phyloP scores from a whole-genome alignment of 2,329 filamentous ascomycete species.

The Trichophyton mentagrophytes region DNA sequence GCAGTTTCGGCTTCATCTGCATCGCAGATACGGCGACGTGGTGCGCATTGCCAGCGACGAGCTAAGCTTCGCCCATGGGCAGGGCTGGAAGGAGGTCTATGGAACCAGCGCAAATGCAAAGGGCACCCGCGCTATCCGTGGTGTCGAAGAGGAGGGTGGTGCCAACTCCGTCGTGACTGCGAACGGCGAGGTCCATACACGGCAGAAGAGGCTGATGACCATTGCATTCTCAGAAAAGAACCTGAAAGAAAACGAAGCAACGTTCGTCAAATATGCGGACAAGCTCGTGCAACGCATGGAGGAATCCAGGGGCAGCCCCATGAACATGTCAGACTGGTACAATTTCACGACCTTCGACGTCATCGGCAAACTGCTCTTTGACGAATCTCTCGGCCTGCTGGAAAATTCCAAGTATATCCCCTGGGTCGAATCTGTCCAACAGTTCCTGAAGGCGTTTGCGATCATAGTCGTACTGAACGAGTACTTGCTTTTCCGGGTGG shows the following conservation, averaged over 20 bases:
- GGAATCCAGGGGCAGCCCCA: conserved; percentile 1
- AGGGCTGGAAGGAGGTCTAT: conserved; percentile 22
- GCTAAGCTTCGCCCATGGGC: conserved; percentile 16
- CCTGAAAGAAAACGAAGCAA: conserved; percentile 27
- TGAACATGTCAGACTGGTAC: conserved; percentile 15
- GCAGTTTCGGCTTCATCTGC: conserved; percentile 13
- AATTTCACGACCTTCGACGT: conserved; percentile 19
- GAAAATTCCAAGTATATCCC: conserved; percentile 13
- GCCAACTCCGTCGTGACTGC: conserved; percentile 12
- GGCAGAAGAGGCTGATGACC: conserved; percentile 22
- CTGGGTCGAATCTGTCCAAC: conserved; percentile 16
- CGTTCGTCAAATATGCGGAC: conserved; percentile 20
- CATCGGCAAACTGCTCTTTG: conserved; percentile 17
- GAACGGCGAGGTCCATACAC: conserved; percentile 17
- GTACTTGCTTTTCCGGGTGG: conserved; percentile 1
- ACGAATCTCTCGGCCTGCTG: conserved; percentile 15
- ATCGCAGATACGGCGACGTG: conserved; percentile 20
- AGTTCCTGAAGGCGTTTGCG: conserved; percentile 8
- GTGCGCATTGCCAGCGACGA: conserved; percentile 21
- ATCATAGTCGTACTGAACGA: conserved; percentile 6
- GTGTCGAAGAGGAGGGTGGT: conserved; percentile 7
- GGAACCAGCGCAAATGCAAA: conserved; percentile 9
- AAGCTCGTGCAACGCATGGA: conserved; percentile 12
- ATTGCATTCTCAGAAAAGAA: conserved; percentile 34
- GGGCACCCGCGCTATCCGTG: conserved; percentile 5